Conservation (phyloP, 805 yeast species). For the Yamadazyma ubonensis region DNA sequence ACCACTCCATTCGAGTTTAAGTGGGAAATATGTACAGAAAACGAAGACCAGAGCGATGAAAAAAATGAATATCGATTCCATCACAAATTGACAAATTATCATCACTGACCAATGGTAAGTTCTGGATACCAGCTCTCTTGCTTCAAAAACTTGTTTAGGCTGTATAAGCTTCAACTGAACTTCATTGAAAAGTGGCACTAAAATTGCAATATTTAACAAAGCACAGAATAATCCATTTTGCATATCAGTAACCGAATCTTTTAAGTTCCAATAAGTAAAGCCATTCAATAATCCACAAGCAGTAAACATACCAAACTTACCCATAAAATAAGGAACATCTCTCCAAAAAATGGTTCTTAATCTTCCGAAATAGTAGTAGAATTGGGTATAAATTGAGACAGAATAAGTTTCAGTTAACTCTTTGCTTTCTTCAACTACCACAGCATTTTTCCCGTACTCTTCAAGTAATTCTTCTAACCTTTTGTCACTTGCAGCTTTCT, state of each 20-base stretch:
- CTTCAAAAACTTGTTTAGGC: slow-evolving; percentile 44
- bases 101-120: slow-evolving; percentile 45
- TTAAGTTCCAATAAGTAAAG: slow-evolving; percentile 65
- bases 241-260: slow-evolving; percentile 49
- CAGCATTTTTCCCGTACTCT: slow-evolving; percentile 30
- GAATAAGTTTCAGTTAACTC: slow-evolving; percentile 26
- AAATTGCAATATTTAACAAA: slow-evolving; percentile 40
- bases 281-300: slow-evolving; percentile 64
- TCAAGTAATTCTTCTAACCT: slow-evolving; percentile 52
- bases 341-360: slow-evolving; percentile 59
- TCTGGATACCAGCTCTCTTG: slow-evolving; percentile 44
- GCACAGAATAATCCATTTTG: slow-evolving; percentile 64
- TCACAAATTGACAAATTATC: slow-evolving; percentile 37
- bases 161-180: slow-evolving; percentile 40
- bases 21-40: slow-evolving; percentile 62
- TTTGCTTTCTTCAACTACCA: slow-evolving; percentile 19
- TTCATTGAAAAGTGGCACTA: slow-evolving; percentile 37
- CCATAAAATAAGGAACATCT: slow-evolving; percentile 22
- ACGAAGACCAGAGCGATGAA: slow-evolving; percentile 39
- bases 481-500: slow-evolving; percentile 48
- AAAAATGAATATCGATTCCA: slow-evolving; percentile 49
- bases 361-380: slow-evolving; percentile 45
- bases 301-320: slow-evolving; percentile 56
- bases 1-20: slow-evolving; percentile 50
- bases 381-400: slow-evolving; percentile 26